Evolutionary conservation across 257 asterid species (phyloP).

Genomic region (Scutellaria minor): DNA sequence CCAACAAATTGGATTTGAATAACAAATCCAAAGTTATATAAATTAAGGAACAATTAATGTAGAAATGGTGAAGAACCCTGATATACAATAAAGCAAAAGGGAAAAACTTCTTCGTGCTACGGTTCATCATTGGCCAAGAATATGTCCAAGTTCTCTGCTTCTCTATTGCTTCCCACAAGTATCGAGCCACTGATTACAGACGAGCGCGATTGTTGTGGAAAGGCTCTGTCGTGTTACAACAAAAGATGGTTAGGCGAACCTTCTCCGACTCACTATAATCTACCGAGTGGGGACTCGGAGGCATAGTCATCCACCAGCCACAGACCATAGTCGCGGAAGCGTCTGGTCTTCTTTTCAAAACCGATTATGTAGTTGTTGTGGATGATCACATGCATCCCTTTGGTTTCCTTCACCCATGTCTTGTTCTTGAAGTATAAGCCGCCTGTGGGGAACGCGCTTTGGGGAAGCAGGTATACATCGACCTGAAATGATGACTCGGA

Average conservation of each 20-base stretch:
- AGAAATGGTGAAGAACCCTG: constrained; percentile 22
- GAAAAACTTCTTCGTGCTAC: neutral
- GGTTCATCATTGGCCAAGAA: constrained; percentile 2
- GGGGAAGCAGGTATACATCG: constrained; percentile 90
- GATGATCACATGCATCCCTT: constrained; percentile 85
- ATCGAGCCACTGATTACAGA: constrained; percentile 5
- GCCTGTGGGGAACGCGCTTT: constrained; percentile 91
- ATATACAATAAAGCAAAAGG: constrained; percentile 22
- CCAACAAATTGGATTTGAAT: neutral
- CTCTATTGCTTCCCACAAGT: constrained; percentile 12
- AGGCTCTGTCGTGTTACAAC: constrained; percentile 13
- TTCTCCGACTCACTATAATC: constrained; percentile 41
- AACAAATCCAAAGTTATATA: constrained; percentile 17
- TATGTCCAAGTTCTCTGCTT: constrained; percentile 27
- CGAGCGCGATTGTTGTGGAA: neutral
- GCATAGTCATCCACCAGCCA: constrained; percentile 89
- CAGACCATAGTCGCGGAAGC: constrained; percentile 81
- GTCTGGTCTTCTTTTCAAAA: constrained; percentile 84
- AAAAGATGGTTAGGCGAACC: constrained; percentile 1
- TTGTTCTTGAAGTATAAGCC: constrained; percentile 95
- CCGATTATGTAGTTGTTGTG: constrained; percentile 93
- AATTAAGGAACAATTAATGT: constrained; percentile 11
- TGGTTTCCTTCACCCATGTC: constrained; percentile 90
- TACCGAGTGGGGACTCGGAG: constrained; percentile 89
- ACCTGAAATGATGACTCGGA: constrained; percentile 59